Conservation (phyloP, 352 stramenopile genomes). For the Salisapilia sapeloensis region DNA sequence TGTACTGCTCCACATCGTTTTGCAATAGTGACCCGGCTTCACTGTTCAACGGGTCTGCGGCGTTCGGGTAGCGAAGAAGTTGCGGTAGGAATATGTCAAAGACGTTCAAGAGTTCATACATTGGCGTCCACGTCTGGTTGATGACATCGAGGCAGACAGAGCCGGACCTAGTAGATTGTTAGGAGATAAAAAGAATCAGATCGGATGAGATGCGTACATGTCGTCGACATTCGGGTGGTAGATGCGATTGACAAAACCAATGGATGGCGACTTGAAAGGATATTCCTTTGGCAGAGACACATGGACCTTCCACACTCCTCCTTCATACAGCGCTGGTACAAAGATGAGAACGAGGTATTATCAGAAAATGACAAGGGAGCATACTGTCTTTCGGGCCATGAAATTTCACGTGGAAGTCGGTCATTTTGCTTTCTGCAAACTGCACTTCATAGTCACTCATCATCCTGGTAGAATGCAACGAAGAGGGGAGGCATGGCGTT, state of each 20-base stretch:
- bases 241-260: constrained; percentile 87
- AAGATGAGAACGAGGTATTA: background rate
- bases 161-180: constrained; percentile 34
- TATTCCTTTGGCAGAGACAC: constrained; percentile 87
- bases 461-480: constrained; percentile 28
- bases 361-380: constrained; percentile 2
- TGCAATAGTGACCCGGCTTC: constrained; percentile 81
- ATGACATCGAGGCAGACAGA: constrained; percentile 90
- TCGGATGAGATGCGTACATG: constrained; percentile 26
- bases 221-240: constrained; percentile 91
- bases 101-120: constrained; percentile 89
- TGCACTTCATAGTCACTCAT: constrained; percentile 84
- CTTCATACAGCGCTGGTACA: constrained; percentile 75
- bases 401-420: constrained; percentile 77
- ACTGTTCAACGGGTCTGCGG: constrained; percentile 82
- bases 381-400: constrained; percentile 69
- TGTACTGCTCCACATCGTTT: constrained; percentile 78
- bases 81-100: constrained; percentile 90
- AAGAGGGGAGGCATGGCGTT: background rate
- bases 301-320: constrained; percentile 86
- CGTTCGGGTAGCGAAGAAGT: constrained; percentile 85
- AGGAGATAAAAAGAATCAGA: background rate
- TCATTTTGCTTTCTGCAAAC: constrained; percentile 63
- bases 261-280: constrained; percentile 87
- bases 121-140: constrained; percentile 90